Conservation (phyloP, 257 asterid species). For the Coffea canephora region DNA sequence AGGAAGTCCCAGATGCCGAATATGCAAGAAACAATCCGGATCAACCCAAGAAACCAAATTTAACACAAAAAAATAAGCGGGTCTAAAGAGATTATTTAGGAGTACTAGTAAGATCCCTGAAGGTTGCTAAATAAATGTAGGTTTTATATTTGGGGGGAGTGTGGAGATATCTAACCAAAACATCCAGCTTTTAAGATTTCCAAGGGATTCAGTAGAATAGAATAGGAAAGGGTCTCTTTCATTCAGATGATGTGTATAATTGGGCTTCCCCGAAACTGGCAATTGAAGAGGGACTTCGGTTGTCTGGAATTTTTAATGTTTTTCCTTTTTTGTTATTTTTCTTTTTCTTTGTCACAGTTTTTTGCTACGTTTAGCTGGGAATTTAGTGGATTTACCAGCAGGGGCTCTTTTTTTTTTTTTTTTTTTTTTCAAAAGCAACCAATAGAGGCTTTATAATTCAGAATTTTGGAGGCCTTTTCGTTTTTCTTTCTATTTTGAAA, state of each 20-base stretch:
- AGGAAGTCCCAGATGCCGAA: constrained; percentile 12
- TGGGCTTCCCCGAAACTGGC: constrained; percentile 3
- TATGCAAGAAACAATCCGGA: constrained; percentile 6
- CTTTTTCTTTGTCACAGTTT: too few species aligned
- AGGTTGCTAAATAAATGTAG: neutral
- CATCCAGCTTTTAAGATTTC: neutral
- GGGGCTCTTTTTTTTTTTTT: too few species aligned
- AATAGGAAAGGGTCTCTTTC: neutral
- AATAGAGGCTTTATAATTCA: too few species aligned
- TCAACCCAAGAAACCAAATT: constrained; percentile 12
- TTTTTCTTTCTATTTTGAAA: too few species aligned
- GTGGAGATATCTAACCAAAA: neutral
- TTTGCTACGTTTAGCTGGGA: too few species aligned
- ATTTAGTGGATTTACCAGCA: too few species aligned
- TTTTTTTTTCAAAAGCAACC: too few species aligned
- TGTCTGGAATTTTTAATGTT: neutral
- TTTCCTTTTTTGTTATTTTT: neutral
- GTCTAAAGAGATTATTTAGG: neutral
- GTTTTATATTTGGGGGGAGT: neutral
- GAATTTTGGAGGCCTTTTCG: too few species aligned
- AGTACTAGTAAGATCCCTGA: constrained; percentile 12
- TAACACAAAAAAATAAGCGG: neutral
- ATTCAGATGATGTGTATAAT: neutral
- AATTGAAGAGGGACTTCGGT: constrained; percentile 1
- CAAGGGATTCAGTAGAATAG: neutral